Percentiles rank a stretch among this genome's conserved stretches.
Evolutionary conservation across 2,329 filamentous ascomycete genomes (phyloP).

Genomic region (Pleoardoris graminearum): DNA sequence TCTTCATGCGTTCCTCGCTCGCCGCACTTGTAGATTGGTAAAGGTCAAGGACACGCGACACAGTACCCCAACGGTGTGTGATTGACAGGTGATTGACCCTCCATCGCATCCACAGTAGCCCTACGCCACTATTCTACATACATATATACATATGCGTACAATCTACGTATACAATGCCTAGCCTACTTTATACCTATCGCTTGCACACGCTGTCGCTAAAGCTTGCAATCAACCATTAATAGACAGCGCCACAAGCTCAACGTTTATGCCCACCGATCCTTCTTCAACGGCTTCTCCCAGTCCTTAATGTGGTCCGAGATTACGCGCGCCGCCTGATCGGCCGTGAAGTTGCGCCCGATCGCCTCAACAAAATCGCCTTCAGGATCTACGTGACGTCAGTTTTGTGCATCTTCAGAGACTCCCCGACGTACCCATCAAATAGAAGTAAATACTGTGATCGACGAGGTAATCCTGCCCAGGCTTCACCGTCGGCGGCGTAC

Average conservation of each 20-base stretch:
- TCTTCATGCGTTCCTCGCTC: conserved; percentile 47
- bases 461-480: conserved; percentile 96
- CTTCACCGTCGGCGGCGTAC: conserved; percentile 83
- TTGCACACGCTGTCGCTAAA: not conserved
- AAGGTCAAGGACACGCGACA: not conserved
- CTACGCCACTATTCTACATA: conserved; percentile 1
- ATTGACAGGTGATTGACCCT: not conserved
- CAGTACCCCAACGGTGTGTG: not conserved
- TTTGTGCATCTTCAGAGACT: not conserved
- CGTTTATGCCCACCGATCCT: conserved; percentile 30
- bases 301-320: conserved; percentile 86
- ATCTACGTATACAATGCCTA: not conserved
- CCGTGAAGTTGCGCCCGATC: conserved; percentile 90
- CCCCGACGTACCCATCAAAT: conserved; percentile 75
- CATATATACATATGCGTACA: conserved; percentile 1
- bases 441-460: conserved; percentile 99
- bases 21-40: not conserved
- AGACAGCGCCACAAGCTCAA: not conserved
- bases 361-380: conserved; percentile 98
- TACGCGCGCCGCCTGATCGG: conserved; percentile 79
- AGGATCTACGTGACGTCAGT: conserved; percentile 66
- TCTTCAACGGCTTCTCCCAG: conserved; percentile 64
- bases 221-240: not conserved
- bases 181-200: not conserved
- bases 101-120: conserved; percentile 1